Base-by-base conservation (phyloP, 345 rosid species). In the Draba incana region DNA sequence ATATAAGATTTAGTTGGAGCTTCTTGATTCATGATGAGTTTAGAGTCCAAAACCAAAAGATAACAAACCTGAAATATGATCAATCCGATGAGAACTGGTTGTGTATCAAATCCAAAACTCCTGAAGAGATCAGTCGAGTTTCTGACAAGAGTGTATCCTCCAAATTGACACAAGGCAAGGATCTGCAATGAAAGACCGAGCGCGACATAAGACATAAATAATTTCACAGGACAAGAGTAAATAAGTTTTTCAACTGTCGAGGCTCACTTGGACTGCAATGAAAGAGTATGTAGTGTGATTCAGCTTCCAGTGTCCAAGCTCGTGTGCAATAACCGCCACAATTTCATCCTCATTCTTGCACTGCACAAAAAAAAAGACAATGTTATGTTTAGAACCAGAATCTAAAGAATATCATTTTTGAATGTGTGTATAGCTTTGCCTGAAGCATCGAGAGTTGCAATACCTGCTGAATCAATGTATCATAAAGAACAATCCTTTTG, bases 261-360 rank as follows among this genome's bases (percentile, higher is more conserved):
- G 4, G 23, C 82, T 66, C 70, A 89, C 99, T 89, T 95, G 98
- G 59, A 95, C 86, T 12, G 94, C 92, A 74, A 95, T 76, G 75
- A 95, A 95, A 7, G 96, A 85, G 84, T 86, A 89, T 78, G 89
- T 83, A 4, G 98, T 95, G 77, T 95, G 99, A 72, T 85, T 95
- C 63, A 95, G 90, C 77, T 95, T 95, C 99, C 99, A 92, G 63
- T 95, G 99, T 59, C 99, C 99, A 66, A 95, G 83, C 82, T 95
- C 99, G 80, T 95, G 99, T 54, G 90, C 98, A 80, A 92, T 84
- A 71, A 95, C 97, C 62, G 97, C 99, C 38, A 95, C 97, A 78
- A 95, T 87, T 77, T 92, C 99, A 73, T 91, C 90, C 15, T 91
- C 89, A 76, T 87, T 74, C 79, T 89, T 82, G 85, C 99, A 94